phyloP scores from a whole-genome alignment of 2,329 filamentous ascomycete genomes.

The Septoria petroselini region DNA sequence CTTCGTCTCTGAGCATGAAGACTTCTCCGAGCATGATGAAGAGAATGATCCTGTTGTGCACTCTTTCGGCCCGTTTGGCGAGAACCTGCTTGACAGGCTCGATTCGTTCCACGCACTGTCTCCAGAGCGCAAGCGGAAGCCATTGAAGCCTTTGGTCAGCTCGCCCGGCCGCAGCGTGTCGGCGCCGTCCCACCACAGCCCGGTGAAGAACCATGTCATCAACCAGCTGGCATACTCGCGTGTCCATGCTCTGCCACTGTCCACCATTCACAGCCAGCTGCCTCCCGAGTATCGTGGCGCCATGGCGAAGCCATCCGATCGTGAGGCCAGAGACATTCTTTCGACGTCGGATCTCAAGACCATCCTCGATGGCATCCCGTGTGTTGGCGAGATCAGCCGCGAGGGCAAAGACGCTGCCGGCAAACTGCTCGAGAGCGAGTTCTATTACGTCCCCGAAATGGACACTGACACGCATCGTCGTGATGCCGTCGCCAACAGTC shows the following conservation, averaged over 20 bases:
- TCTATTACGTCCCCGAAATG: conserved; percentile 89
- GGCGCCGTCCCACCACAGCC: conserved; percentile 34
- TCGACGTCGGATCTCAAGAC: conserved; percentile 63
- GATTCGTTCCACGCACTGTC: conserved; percentile 71
- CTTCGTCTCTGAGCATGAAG: conserved; percentile 46
- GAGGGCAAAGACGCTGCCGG: conserved; percentile 96
- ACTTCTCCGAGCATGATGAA: conserved; percentile 77
- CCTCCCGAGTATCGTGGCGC: conserved; percentile 54
- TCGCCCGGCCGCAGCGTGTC: conserved; percentile 29
- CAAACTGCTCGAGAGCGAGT: conserved; percentile 90
- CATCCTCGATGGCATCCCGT: conserved; percentile 70
- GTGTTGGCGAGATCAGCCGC: conserved; percentile 82
- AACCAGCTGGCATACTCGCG: conserved; percentile 96
- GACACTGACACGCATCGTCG: conserved; percentile 76
- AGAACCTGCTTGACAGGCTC: conserved; percentile 77
- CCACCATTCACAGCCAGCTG: conserved; percentile 82
- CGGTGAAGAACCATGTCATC: conserved; percentile 78
- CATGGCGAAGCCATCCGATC: conserved; percentile 33
- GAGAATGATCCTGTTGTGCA: conserved; percentile 92
- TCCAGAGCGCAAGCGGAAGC: conserved; percentile 50
- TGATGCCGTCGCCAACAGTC: conserved; percentile 76
- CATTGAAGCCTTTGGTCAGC: conserved; percentile 32
- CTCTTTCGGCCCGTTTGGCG: conserved; percentile 87
- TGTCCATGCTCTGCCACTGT: conserved; percentile 84
- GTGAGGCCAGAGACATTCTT: conserved; percentile 41